Conservation (phyloP, 768 basidiomycete species). For the Russula sp. region DNA sequence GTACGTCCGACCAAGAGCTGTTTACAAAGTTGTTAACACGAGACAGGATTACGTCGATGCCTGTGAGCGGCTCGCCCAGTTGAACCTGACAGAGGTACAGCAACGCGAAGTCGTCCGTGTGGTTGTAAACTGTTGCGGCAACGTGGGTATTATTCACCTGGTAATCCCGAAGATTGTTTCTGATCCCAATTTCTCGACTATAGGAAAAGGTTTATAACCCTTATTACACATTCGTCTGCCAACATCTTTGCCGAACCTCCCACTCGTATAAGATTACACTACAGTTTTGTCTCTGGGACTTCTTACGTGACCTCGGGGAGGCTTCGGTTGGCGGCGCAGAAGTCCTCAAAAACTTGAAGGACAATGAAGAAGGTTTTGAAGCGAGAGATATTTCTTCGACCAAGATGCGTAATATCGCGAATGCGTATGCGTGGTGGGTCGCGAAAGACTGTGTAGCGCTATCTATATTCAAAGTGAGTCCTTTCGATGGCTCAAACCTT, state of each 20-base stretch:
- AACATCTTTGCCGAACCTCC: constrained; percentile 72
- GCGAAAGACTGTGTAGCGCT: constrained; percentile 77
- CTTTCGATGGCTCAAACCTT: neutral
- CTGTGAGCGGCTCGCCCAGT: constrained; percentile 80
- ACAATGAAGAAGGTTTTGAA: constrained; percentile 48
- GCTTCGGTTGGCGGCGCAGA: constrained; percentile 74
- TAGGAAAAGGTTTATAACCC: constrained; percentile 94
- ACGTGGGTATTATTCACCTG: constrained; percentile 50
- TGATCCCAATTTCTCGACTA: constrained; percentile 7
- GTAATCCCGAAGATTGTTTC: constrained; percentile 10
- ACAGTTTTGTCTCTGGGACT: constrained; percentile 96
- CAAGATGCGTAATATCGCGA: constrained; percentile 70
- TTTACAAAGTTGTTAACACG: constrained; percentile 1
- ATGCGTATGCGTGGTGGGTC: constrained; percentile 90
- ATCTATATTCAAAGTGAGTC: constrained; percentile 74
- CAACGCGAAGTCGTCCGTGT: constrained; percentile 95
- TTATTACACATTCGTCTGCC: constrained; percentile 87
- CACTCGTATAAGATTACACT: constrained; percentile 89
- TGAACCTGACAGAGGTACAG: constrained; percentile 83
- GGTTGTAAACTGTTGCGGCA: constrained; percentile 86
- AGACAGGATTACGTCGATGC: constrained; percentile 93
- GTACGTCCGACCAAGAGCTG: constrained; percentile 45
- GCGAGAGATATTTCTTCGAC: constrained; percentile 54
- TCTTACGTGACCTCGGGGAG: constrained; percentile 88
- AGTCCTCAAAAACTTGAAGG: constrained; percentile 57